phyloP scores from a whole-genome alignment of 768 basidiomycete species.

The Mycena galopus region DNA sequence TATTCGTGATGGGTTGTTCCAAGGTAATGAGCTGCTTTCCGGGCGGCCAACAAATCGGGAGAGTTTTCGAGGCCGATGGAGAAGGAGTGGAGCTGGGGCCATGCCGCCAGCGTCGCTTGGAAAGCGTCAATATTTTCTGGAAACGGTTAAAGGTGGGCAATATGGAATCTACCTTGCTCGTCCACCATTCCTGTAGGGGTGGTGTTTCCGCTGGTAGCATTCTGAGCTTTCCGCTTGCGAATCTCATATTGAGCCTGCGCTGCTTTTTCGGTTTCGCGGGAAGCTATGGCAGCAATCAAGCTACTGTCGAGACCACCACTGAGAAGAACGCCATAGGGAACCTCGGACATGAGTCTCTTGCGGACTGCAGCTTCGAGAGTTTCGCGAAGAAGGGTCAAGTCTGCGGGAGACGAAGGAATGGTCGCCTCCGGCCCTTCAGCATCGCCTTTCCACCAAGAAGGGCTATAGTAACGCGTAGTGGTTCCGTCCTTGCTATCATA shows the following conservation, averaged over 20 bases:
- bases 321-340: conserved; percentile 96
- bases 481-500: conserved; percentile 89
- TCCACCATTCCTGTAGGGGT: conserved; percentile 63
- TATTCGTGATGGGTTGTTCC: conserved; percentile 98
- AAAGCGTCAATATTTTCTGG: conserved; percentile 25
- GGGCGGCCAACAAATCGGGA: conserved; percentile 93
- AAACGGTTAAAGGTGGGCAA: not conserved
- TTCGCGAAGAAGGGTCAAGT: conserved; percentile 81
- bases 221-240: conserved; percentile 71
- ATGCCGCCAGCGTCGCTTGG: conserved; percentile 81
- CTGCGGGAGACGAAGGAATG: conserved; percentile 70
- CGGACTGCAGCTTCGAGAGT: conserved; percentile 91
- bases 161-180: conserved; percentile 65
- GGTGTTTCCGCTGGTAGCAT: conserved; percentile 66
- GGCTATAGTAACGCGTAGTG: conserved; percentile 87
- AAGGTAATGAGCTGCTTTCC: conserved; percentile 92
- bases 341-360: conserved; percentile 98
- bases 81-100: conserved; percentile 98
- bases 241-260: conserved; percentile 81
- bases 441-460: conserved; percentile 93
- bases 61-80: conserved; percentile 96
- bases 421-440: conserved; percentile 65
- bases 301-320: conserved; percentile 97
- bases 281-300: conserved; percentile 94
- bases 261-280: conserved; percentile 94